phyloP scores from a whole-genome alignment of 352 stramenopile species.

The Phytophthora crassamura region DNA sequence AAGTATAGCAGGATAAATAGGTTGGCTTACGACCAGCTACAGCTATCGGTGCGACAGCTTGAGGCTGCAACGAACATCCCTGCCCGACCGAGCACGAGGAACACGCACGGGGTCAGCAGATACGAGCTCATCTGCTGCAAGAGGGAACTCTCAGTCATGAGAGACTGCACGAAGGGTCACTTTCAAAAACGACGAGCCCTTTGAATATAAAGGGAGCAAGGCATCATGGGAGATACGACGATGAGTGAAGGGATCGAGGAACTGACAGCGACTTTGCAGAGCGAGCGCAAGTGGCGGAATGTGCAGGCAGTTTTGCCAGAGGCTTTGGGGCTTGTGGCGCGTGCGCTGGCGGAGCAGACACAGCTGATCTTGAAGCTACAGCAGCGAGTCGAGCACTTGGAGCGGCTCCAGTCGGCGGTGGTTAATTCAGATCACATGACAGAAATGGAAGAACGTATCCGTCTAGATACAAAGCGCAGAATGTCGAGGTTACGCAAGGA shows the following conservation, averaged over 20 bases:
- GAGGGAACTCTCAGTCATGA: no score
- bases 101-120: no score
- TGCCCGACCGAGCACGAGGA: no score
- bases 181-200: background rate
- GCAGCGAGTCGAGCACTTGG: constrained; percentile 24
- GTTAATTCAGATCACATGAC: constrained; percentile 1
- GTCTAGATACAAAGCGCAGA: constrained; percentile 14
- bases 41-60: no score
- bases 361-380: constrained; percentile 33
- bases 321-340: constrained; percentile 47
- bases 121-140: no score
- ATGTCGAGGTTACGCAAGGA: constrained; percentile 22
- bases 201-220: background rate
- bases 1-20: no score
- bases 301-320: constrained; percentile 58
- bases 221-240: background rate
- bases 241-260: constrained; percentile 2
- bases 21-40: no score
- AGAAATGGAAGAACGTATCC: constrained; percentile 22
- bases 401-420: constrained; percentile 3
- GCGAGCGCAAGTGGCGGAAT: constrained; percentile 69
- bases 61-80: no score
- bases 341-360: constrained; percentile 48
- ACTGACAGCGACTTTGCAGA: constrained; percentile 37
- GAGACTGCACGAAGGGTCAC: constrained; percentile 13